Evolutionary conservation across 768 basidiomycete genomes (phyloP), one percentile per base, ranked within the genome.

Genomic region (Pseudohyphozyma bogoriensis): DNA sequence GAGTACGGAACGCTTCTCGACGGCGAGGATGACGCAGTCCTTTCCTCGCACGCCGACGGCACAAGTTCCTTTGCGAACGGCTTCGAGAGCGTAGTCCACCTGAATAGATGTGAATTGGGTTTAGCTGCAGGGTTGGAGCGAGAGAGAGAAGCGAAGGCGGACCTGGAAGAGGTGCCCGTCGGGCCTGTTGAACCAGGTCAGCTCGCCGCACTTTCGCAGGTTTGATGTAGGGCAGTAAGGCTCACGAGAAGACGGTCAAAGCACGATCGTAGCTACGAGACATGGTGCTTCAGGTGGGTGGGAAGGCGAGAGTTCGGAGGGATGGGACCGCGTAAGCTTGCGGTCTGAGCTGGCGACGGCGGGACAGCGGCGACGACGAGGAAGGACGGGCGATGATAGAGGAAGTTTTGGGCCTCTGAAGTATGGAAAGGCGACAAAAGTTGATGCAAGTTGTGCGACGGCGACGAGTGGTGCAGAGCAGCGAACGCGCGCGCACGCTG

Each of bases 21-120:
- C 93, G 52, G 93, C 95, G 29, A 99, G 79, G 6, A 99, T 89
- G 3, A 96, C 95, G 32, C 92, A 87, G 68, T 91, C 85, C 72
- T 86, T 85, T 68, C 95, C 95, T 65, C 89, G 83, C 37, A 97
- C 90, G 55, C 95, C 95, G 63, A 97, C 95, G 61, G 92, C 93
- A 74, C 92, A 96, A 16, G 95, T 97, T 46, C 95, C 95, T 73
- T 91, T 89, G 70, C 89, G 79, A 57, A 97, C 95, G 56, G 95
- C 95, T 76, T 99, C 95, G n/a, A 85, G 78, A 16, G 95, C 95
- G 75, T 99, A 99, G 77, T 99, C 95, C 68, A 99, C 95, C 91
- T 97, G 75, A 51, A 71, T 65, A 39, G 71, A 63, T 63, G 70
- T 53, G 68, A 45, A 39, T 52, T 64, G 64, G 36, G 24, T 28